phyloP scores from a whole-genome alignment of 1,284 basidiomycete species.

The Apiotrichum gracile region DNA sequence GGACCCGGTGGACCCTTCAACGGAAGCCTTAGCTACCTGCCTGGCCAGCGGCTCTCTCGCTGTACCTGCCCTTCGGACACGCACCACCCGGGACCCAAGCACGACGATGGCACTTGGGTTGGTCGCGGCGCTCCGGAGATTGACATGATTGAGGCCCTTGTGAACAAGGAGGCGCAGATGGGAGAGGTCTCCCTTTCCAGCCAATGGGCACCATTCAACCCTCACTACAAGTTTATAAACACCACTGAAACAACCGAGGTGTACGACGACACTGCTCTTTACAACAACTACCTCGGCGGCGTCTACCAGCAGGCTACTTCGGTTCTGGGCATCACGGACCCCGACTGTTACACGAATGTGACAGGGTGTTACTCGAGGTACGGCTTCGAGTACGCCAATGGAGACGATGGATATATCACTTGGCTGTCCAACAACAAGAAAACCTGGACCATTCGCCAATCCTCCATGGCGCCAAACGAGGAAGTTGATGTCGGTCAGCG shows the following conservation, averaged over 20 bases:
- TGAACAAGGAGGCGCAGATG: constrained; percentile 9
- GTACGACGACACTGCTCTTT: constrained; percentile 52
- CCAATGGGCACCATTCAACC: constrained; percentile 55
- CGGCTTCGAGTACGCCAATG: constrained; percentile 64
- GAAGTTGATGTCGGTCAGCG: constrained; percentile 55
- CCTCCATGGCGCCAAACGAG: constrained; percentile 56
- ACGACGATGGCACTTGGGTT: constrained; percentile 54
- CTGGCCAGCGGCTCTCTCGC: constrained; percentile 52
- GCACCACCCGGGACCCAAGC: constrained; percentile 60
- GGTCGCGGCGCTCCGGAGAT: constrained; percentile 62
- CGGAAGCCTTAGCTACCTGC: constrained; percentile 40
- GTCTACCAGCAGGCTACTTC: constrained; percentile 72
- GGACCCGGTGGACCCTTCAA: no score
- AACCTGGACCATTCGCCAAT: constrained; percentile 54
- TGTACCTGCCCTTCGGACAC: constrained; percentile 54
- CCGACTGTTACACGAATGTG: constrained; percentile 53
- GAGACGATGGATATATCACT: constrained; percentile 58
- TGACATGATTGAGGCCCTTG: constrained; percentile 61
- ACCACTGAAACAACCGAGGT: constrained; percentile 29
- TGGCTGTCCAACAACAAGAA: constrained; percentile 58
- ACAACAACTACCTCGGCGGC: constrained; percentile 71
- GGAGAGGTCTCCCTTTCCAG: constrained; percentile 28
- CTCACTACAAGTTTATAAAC: constrained; percentile 59
- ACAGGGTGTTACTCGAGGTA: constrained; percentile 47
- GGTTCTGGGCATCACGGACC: constrained; percentile 54